Conservation (phyloP, 2,329 filamentous ascomycete species). For the Purpureocillium lavendulum region DNA sequence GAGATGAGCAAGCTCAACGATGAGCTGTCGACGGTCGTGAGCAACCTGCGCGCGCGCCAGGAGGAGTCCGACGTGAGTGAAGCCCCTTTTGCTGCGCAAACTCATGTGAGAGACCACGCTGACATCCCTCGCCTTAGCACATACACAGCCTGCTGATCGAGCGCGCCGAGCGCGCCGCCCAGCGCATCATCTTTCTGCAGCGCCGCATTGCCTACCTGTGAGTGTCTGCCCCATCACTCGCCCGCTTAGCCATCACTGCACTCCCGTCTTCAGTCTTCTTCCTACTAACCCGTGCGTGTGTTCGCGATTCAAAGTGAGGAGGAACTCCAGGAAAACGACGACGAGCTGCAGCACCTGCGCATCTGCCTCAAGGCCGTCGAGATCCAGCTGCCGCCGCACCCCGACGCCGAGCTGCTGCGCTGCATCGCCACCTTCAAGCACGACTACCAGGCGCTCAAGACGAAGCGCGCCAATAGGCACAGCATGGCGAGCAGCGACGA, state of each 20-base stretch:
- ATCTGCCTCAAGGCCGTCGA: constrained; percentile 56
- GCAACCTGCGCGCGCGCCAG: constrained; percentile 43
- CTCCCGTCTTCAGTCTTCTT: no score
- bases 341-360: constrained; percentile 52
- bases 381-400: constrained; percentile 44
- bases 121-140: constrained; percentile 29
- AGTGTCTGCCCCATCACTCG: constrained; percentile 12
- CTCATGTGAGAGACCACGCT: not conserved
- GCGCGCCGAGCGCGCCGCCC: constrained; percentile 47
- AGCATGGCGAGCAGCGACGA: constrained; percentile 17
- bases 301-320: no score
- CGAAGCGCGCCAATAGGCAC: constrained; percentile 27
- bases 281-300: no score
- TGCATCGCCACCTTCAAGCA: constrained; percentile 55
- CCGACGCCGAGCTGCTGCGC: constrained; percentile 47
- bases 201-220: constrained; percentile 50
- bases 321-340: constrained; percentile 47
- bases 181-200: constrained; percentile 53
- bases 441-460: constrained; percentile 45
- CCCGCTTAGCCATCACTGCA: no score
- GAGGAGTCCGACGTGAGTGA: constrained; percentile 49
- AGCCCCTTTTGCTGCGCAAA: not conserved
- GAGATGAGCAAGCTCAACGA: constrained; percentile 34
- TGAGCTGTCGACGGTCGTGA: constrained; percentile 40
- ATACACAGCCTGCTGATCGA: constrained; percentile 53